Conservation (phyloP, 2,329 filamentous ascomycete species). For the Aspergillus carbonarius region DNA sequence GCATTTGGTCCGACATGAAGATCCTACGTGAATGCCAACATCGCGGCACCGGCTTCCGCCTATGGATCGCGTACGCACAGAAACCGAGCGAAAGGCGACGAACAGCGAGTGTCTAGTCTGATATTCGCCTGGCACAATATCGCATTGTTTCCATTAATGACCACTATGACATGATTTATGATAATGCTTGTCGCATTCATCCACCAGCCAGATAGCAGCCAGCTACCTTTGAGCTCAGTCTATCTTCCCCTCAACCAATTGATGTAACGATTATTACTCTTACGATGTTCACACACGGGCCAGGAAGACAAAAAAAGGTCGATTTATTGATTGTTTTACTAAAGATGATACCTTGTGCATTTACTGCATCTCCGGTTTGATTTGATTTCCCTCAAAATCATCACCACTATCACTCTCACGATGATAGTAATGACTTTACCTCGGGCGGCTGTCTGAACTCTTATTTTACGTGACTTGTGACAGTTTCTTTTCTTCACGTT, state of each 20-base stretch:
- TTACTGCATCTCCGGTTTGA: slow-evolving; percentile 2
- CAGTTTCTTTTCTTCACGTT: slow-evolving; percentile 2
- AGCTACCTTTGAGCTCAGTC: too few species aligned
- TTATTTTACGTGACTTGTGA: slow-evolving; percentile 4
- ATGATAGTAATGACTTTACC: background rate
- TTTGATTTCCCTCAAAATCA: slow-evolving; percentile 7
- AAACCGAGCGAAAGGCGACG: slow-evolving; percentile 60
- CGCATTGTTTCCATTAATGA: background rate
- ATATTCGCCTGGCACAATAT: background rate
- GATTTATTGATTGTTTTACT: background rate
- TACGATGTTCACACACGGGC: background rate
- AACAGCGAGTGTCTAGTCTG: slow-evolving; percentile 43
- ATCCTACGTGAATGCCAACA: slow-evolving; percentile 83
- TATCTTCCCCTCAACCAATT: background rate
- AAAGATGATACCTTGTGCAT: slow-evolving; percentile 3
- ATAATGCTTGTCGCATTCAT: background rate
- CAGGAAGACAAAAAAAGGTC: slow-evolving; percentile 5
- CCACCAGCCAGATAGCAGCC: background rate
- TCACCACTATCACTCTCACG: background rate
- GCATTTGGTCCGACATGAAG: slow-evolving; percentile 76
- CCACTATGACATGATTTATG: background rate
- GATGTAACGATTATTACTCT: background rate
- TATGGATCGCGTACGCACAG: slow-evolving; percentile 88
- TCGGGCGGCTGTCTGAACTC: slow-evolving; percentile 18
- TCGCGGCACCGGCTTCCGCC: slow-evolving; percentile 80